Conservation (phyloP, 345 rosid species). For the Camelina hispida region DNA sequence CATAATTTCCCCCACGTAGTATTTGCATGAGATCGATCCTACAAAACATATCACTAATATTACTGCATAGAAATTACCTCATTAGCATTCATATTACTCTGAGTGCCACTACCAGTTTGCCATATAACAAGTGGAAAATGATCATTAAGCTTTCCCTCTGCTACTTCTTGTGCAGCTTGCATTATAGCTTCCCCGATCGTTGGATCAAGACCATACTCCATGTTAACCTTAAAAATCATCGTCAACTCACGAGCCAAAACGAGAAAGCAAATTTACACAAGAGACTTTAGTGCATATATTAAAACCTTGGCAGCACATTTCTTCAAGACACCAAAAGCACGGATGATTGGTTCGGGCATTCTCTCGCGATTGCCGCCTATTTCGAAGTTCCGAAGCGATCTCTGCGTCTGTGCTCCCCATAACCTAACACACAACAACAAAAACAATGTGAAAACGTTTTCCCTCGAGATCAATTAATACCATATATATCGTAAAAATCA, state of each 20-base stretch:
- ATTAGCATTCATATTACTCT: slow-evolving; percentile 98
- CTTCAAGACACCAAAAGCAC: slow-evolving; percentile 89
- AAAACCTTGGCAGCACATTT: slow-evolving; percentile 92
- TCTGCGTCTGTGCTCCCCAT: slow-evolving; percentile 98
- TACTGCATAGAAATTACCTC: slow-evolving; percentile 55
- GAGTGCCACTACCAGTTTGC: slow-evolving; percentile 99
- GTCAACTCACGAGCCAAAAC: background rate
- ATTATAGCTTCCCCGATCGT: slow-evolving; percentile 79
- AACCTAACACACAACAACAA: slow-evolving; percentile 49
- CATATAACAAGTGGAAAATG: slow-evolving; percentile 91
- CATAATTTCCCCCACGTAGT: too few species aligned
- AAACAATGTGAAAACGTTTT: background rate
- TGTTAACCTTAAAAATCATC: slow-evolving; percentile 62
- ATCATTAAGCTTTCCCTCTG: slow-evolving; percentile 80
- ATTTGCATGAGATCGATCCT: too few species aligned
- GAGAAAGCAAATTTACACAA: background rate
- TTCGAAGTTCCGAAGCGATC: slow-evolving; percentile 89
- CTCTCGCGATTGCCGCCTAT: slow-evolving; percentile 89
- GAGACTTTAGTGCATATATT: background rate
- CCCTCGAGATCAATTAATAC: background rate
- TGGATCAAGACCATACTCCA: slow-evolving; percentile 89
- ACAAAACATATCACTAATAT: background rate
- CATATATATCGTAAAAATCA: background rate
- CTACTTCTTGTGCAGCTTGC: slow-evolving; percentile 93
- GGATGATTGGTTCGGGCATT: slow-evolving; percentile 91